Percentiles rank a stretch among this genome's conserved stretches.
These are phyloP conservation scores for Barbatosphaeria neglecta DNA, from an alignment of 495 filamentous ascomycete genomes.

Conservation along the genomic window DNA sequence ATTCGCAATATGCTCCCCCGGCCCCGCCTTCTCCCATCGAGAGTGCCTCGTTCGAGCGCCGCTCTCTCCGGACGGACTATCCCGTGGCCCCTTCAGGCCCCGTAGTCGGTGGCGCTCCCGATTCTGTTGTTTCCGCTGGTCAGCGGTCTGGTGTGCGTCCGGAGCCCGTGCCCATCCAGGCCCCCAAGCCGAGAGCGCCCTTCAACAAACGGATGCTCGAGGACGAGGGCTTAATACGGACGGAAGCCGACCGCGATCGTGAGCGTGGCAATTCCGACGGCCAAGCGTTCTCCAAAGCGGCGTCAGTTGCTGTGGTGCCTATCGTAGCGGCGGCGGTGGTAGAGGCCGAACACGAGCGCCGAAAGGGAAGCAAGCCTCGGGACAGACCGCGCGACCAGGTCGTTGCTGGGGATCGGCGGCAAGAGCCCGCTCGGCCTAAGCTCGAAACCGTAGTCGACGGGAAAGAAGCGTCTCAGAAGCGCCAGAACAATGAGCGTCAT, in stretches of 20 bases:
- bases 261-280: slow-evolving; percentile 4
- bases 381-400: slow-evolving; percentile 10
- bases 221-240: slow-evolving; percentile 9
- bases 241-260: slow-evolving; percentile 2
- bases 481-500: slow-evolving; percentile 5
- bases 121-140: slow-evolving; percentile 32
- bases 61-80: slow-evolving; percentile 24
- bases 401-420: neutral
- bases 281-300: slow-evolving; percentile 26
- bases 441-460: slow-evolving; percentile 11
- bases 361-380: slow-evolving; percentile 9
- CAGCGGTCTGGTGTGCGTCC: slow-evolving; percentile 16
- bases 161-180: slow-evolving; percentile 30
- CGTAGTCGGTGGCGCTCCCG: slow-evolving; percentile 40
- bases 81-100: slow-evolving; percentile 53
- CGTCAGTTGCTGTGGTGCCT: slow-evolving; percentile 34
- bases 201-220: slow-evolving; percentile 31
- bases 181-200: slow-evolving; percentile 30
- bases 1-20: slow-evolving; percentile 6
- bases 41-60: slow-evolving; percentile 22
- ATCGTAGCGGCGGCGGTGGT: slow-evolving; percentile 26
- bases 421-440: slow-evolving; percentile 5
- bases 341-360: slow-evolving; percentile 8
- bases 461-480: neutral
- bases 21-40: slow-evolving; percentile 9